Evolutionary conservation across 2,329 filamentous ascomycete genomes (phyloP).

Genomic region (Pochonia chlamydosporia): DNA sequence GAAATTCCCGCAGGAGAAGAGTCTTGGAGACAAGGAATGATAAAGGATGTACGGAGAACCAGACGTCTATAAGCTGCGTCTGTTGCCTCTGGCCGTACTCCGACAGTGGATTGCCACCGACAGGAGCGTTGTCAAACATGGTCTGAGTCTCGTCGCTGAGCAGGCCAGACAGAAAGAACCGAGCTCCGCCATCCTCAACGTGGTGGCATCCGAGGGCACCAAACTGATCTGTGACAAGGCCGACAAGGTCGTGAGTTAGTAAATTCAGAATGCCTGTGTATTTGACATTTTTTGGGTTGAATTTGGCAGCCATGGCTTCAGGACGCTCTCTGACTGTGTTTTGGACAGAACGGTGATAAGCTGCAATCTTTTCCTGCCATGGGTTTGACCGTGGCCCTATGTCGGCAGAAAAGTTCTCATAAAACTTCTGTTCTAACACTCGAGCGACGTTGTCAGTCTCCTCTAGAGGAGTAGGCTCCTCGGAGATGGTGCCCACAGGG

Average conservation of each 20-base stretch:
- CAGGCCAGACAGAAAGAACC: slow-evolving; percentile 22
- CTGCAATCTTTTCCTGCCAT: slow-evolving; percentile 16
- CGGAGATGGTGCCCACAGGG: slow-evolving; percentile 15
- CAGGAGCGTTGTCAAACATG: slow-evolving; percentile 24
- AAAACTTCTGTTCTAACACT: slow-evolving; percentile 23
- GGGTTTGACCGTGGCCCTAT: slow-evolving; percentile 11
- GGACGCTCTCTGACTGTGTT: slow-evolving; percentile 8
- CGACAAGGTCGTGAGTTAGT: slow-evolving; percentile 25
- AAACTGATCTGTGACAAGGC: slow-evolving; percentile 25
- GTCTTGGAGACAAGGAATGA: slow-evolving; percentile 36
- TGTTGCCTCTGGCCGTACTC: slow-evolving; percentile 25
- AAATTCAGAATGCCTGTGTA: slow-evolving; percentile 22
- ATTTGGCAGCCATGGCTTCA: slow-evolving; percentile 13
- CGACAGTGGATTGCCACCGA: slow-evolving; percentile 19
- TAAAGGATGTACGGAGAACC: slow-evolving; percentile 34
- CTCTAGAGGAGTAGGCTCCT: slow-evolving; percentile 15
- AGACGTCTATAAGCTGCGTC: slow-evolving; percentile 33
- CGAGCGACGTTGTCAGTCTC: slow-evolving; percentile 20
- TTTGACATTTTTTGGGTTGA: slow-evolving; percentile 14
- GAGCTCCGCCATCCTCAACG: slow-evolving; percentile 18
- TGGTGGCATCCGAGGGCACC: slow-evolving; percentile 23
- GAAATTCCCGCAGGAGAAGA: slow-evolving; percentile 29
- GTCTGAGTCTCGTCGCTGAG: slow-evolving; percentile 19
- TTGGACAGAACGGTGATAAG: slow-evolving; percentile 13
- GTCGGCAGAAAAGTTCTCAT: slow-evolving; percentile 20